Base-by-base conservation (phyloP, 2,329 filamentous ascomycete genomes). In the Cercospora sp. region DNA sequence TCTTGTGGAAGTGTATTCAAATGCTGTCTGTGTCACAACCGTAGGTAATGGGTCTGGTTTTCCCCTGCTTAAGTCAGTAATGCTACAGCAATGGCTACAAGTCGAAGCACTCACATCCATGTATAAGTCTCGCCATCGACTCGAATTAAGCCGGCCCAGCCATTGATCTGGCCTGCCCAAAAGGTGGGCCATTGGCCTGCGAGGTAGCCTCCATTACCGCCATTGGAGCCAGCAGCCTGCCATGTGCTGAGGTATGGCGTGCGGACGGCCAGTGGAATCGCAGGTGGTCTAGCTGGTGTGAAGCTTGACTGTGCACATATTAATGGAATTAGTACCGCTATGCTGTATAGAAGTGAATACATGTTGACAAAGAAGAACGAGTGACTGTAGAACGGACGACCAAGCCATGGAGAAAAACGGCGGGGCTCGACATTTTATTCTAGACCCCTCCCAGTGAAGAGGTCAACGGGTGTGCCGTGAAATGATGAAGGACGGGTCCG, bases 231-330 rank as follows among this genome's bases (percentile, higher is more conserved):
- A 9, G 85, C 75, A 13, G 86, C 80, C 51, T 90, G 82, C 89
- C 90, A 92, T 13, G 88, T 86, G 75, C 87, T 92, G 16, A 94
- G 79, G 72, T 94, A 94, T 0, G 91, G 91, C 9, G 88, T 90
- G 69, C 87, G 88, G 55, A 94, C 91, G 53, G 90, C 90, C 36
- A 94, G 79, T 12, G 91, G 91, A 30, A 91, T 83, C 1, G 90
- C 85, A 16, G 90, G 90, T 51, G 90, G 89, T 6, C 88, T 84
- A 39, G 87, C 85, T 36, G 90, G 90, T 39, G 80, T 83, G 75
- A 91, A 91, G 1, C 83, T 87, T 9, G 88, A 90, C 57, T 77
- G 68, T 13, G 72, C 74, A 36, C 65, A 59, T 58, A 69, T 67
- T 64, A 66, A 48, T 57, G 69, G 39, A 39, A 72, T 60, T 58